Percentiles rank a stretch among this genome's conserved stretches.
Conservation (phyloP, 2,329 filamentous ascomycete species). For the Alternaria sp. region DNA sequence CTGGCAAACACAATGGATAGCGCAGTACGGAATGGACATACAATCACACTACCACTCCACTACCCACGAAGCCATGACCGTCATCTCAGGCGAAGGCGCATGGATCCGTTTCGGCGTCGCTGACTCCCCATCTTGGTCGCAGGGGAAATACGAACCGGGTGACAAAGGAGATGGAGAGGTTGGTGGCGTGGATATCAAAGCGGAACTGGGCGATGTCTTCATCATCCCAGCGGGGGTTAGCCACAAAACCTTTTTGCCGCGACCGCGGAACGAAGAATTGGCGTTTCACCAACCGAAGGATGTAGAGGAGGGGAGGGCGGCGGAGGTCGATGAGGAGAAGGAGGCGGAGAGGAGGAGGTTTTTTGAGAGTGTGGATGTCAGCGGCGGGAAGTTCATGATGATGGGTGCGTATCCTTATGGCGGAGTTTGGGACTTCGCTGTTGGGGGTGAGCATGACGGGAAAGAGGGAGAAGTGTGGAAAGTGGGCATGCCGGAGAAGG, state of each 20-base stretch:
- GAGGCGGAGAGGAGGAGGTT: conserved; percentile 43
- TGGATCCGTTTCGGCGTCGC: conserved; percentile 63
- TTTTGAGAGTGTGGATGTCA: conserved; percentile 47
- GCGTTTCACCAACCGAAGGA: conserved; percentile 55
- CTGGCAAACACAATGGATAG: conserved; percentile 64
- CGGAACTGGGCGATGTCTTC: conserved; percentile 63
- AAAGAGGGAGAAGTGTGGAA: conserved; percentile 55
- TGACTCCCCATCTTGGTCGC: conserved; percentile 46
- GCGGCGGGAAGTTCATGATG: conserved; percentile 60
- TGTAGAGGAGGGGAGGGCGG: conserved; percentile 19
- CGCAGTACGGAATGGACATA: conserved; percentile 63
- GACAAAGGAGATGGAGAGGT: conserved; percentile 53
- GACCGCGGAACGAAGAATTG: conserved; percentile 46
- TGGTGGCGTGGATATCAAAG: conserved; percentile 59
- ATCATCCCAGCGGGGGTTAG: conserved; percentile 63
- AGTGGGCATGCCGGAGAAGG: conserved; percentile 53
- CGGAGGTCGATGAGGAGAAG: conserved; percentile 27
- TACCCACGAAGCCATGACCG: conserved; percentile 65
- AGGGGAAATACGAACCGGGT: conserved; percentile 39
- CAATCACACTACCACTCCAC: conserved; percentile 62
- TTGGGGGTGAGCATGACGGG: conserved; percentile 54
- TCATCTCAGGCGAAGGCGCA: conserved; percentile 59
- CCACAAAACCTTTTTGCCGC: conserved; percentile 61
- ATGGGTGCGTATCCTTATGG: conserved; percentile 63
- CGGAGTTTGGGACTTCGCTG: conserved; percentile 59